Base-by-base conservation (phyloP, 345 rosid genomes). In the Corymbia maculata region DNA sequence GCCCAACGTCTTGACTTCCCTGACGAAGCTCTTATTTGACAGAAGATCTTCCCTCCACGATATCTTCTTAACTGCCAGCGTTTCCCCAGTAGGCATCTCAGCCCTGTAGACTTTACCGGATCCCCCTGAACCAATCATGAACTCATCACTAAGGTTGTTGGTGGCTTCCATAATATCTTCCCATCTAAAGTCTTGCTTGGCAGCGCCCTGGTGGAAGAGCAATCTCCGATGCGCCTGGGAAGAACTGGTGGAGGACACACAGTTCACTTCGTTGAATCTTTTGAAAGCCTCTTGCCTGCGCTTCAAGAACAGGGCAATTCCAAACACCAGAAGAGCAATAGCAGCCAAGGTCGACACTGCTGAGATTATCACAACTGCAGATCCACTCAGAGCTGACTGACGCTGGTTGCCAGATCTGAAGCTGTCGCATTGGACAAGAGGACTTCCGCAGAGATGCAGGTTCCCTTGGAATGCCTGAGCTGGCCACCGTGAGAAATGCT, bases 151-250 rank as follows among this genome's bases (percentile, higher is more conserved):
- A 10, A 98, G 93, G 85, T 95, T 93, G 86, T 94, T 53, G 1
- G 99, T 98, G 55, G 98, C 98, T 89, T 91, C 93, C 98, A 97
- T 94, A 26, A 98, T 93, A 88, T 96, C 99, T 64, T 95, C 96
- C 98, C 97, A 96, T 89, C 86, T 96, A 86, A 93, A 93, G 88
- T 95, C 98, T 85, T 92, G 93, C 93, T 93, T 95, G 88, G 94
- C 92, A 82, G 93, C 89, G 51, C 96, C 94, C 1, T 88, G 90
- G 26, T 91, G 91, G 92, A 97, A 97, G 86, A 95, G 96, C 30
- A 94, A 94, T 90, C 92, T 94, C 57, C 94, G 89, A 87, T 92
- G 93, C 32, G 94, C 95, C 90, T 95, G 95, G 70, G 95, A 95
- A 90, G 97, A 96, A 89, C 93, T 90, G 21, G 95, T 93, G 44